phyloP scores from a whole-genome alignment of 129 eudicot genomes.

The Flaveria bidentis region DNA sequence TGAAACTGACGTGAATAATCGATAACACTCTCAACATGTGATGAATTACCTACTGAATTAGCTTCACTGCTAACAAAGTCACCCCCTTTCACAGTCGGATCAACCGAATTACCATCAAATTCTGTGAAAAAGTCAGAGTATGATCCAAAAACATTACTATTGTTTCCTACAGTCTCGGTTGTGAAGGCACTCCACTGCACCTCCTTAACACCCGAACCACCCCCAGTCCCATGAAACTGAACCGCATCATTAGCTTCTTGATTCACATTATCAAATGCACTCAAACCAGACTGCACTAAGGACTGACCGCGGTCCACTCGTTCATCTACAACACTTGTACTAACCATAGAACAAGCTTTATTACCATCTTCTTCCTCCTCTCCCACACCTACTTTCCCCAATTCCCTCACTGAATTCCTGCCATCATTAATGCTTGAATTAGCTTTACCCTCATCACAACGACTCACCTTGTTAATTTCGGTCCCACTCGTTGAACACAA shows the following conservation, averaged over 20 bases:
- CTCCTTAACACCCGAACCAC: conserved; percentile 66
- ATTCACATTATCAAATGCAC: conserved; percentile 35
- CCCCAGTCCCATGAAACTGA: conserved; percentile 35
- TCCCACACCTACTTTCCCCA: conserved; percentile 31
- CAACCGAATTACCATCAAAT: conserved; percentile 46
- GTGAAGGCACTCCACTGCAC: conserved; percentile 85
- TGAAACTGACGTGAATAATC: conserved; percentile 42
- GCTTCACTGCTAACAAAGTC: conserved; percentile 35
- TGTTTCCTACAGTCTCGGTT: conserved; percentile 42
- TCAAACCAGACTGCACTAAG: conserved; percentile 31
- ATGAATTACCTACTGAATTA: conserved; percentile 29
- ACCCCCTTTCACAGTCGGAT: conserved; percentile 32
- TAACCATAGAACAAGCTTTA: conserved; percentile 14
- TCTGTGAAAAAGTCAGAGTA: conserved; percentile 68
- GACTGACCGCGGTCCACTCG: conserved; percentile 24
- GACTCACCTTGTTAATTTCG: conserved; percentile 37
- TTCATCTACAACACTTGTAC: conserved; percentile 19
- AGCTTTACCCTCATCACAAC: conserved; percentile 56
- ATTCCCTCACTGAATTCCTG: no score
- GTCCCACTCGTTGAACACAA: conserved; percentile 26
- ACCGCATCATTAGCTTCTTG: conserved; percentile 26
- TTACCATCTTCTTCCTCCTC: conserved; percentile 27
- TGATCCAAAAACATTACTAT: conserved; percentile 57
- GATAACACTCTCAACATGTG: conserved; percentile 35
- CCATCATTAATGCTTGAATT: conserved; percentile 50